A percentile compares a stretch with the other conserved stretches of the same genome.
These are phyloP conservation scores for Leersia perrieri DNA, from an alignment of 176 grass and related monocot genomes.

Conservation along the genomic window DNA sequence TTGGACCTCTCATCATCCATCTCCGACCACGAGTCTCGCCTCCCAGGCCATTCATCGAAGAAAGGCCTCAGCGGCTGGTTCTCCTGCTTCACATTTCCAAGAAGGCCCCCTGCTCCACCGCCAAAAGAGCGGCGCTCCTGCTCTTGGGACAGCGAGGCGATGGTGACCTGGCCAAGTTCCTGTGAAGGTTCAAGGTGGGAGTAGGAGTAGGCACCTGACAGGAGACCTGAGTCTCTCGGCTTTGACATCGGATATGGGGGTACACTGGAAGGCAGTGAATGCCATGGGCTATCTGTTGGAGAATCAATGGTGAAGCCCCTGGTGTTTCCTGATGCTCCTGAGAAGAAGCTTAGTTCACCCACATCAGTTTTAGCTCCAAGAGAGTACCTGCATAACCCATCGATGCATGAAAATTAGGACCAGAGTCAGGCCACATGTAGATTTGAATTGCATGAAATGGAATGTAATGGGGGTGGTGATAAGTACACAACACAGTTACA, in stretches of 20 bases:
- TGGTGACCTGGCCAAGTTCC: conserved; percentile 78
- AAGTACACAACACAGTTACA: background rate
- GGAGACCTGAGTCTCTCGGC: conserved; percentile 39
- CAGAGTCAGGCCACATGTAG: background rate
- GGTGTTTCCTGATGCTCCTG: conserved; percentile 62
- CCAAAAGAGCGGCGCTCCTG: conserved; percentile 54
- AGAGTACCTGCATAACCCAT: conserved; percentile 50
- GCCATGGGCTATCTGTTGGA: conserved; percentile 55
- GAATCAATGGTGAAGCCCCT: conserved; percentile 60
- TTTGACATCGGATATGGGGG: conserved; percentile 53
- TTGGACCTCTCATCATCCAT: conserved; percentile 74
- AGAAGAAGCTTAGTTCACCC: conserved; percentile 74
- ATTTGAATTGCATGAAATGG: background rate
- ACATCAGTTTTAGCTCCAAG: conserved; percentile 58
- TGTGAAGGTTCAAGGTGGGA: conserved; percentile 53
- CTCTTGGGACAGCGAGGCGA: conserved; percentile 65
- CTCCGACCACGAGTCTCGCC: conserved; percentile 79
- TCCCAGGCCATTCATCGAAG: conserved; percentile 92
- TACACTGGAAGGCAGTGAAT: conserved; percentile 39
- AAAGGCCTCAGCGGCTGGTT: conserved; percentile 90
- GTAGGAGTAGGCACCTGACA: conserved; percentile 50
- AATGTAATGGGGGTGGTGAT: background rate
- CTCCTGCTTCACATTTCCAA: conserved; percentile 64
- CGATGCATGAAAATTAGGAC: background rate
- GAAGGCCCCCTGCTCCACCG: conserved; percentile 31